Conservation (phyloP, 2,329 filamentous ascomycete genomes). For the Hirsutella rhossiliensis region DNA sequence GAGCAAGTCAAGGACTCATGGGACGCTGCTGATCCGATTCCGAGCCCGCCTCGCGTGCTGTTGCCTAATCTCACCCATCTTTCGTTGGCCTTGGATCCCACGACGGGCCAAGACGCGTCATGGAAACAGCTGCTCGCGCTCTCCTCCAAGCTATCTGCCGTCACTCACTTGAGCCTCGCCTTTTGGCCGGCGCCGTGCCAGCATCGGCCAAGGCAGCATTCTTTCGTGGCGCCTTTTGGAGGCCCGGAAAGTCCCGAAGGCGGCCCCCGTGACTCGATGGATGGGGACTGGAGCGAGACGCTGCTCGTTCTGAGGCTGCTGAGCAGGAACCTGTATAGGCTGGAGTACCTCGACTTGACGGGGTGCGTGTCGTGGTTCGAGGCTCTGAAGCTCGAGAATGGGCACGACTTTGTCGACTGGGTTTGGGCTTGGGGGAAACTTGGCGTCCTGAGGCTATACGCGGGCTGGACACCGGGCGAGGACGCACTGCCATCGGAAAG, state of each 20-base stretch:
- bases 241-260: no score
- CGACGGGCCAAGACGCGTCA: slow-evolving; percentile 24
- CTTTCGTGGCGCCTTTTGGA: slow-evolving; percentile 21
- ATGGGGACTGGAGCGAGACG: slow-evolving; percentile 43
- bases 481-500: slow-evolving; percentile 20
- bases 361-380: slow-evolving; percentile 45
- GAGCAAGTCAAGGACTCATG: slow-evolving; percentile 37
- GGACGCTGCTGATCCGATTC: slow-evolving; percentile 29
- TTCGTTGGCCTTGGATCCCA: slow-evolving; percentile 39
- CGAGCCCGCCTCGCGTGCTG: slow-evolving; percentile 23
- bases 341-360: slow-evolving; percentile 50
- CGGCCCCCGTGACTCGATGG: no score
- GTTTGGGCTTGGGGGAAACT: slow-evolving; percentile 40
- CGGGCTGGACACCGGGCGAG: slow-evolving; percentile 27
- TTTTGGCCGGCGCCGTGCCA: slow-evolving; percentile 49
- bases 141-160: slow-evolving; percentile 35
- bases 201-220: slow-evolving; percentile 39
- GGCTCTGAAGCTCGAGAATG: slow-evolving; percentile 29
- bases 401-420: slow-evolving; percentile 42
- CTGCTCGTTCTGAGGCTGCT: slow-evolving; percentile 42
- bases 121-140: slow-evolving; percentile 48
- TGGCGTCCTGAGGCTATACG: slow-evolving; percentile 28
- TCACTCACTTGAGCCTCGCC: slow-evolving; percentile 50
- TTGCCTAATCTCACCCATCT: slow-evolving; percentile 49
- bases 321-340: slow-evolving; percentile 39